Conservation (phyloP, 495 filamentous ascomycete genomes). For the Hypoxylon intermedium region DNA sequence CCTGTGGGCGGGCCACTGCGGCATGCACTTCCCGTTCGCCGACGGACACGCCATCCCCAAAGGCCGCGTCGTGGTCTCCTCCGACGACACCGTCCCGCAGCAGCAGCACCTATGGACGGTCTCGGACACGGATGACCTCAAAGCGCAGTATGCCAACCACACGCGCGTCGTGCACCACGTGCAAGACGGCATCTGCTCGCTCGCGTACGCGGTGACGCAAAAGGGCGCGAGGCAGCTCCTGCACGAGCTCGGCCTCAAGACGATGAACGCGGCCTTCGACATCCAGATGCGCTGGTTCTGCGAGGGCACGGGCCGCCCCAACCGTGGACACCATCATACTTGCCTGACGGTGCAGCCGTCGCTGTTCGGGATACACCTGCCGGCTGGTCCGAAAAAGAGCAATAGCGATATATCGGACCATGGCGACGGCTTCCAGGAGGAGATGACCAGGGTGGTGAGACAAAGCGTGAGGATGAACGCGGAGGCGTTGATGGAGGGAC, state of each 20-base stretch:
- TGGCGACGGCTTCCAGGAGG: conserved; percentile 30
- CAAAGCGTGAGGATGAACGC: conserved; percentile 46
- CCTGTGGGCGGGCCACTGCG: conserved; percentile 64
- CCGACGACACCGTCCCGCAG: conserved; percentile 42
- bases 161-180: conserved; percentile 46
- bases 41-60: conserved; percentile 25
- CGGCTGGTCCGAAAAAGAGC: conserved; percentile 30
- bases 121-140: conserved; percentile 33
- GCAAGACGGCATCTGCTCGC: conserved; percentile 44
- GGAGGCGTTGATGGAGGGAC: conserved; percentile 37
- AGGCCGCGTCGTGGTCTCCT: conserved; percentile 29
- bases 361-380: conserved; percentile 43
- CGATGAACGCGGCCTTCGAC: conserved; percentile 35
- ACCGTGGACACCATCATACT: conserved; percentile 31
- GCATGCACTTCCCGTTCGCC: conserved; percentile 41
- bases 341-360: conserved; percentile 44
- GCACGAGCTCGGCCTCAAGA: conserved; percentile 41
- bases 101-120: conserved; percentile 42
- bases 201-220: conserved; percentile 44
- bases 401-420: conserved; percentile 46
- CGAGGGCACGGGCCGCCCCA: conserved; percentile 33
- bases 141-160: conserved; percentile 40
- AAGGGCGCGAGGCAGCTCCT: conserved; percentile 40
- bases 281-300: conserved; percentile 42
- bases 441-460: conserved; percentile 36